Percentiles rank a stretch among this genome's conserved stretches.
Evolutionary conservation across 139 green algal genomes (phyloP).

Genomic region (Monoraphidium neglectum): DNA sequence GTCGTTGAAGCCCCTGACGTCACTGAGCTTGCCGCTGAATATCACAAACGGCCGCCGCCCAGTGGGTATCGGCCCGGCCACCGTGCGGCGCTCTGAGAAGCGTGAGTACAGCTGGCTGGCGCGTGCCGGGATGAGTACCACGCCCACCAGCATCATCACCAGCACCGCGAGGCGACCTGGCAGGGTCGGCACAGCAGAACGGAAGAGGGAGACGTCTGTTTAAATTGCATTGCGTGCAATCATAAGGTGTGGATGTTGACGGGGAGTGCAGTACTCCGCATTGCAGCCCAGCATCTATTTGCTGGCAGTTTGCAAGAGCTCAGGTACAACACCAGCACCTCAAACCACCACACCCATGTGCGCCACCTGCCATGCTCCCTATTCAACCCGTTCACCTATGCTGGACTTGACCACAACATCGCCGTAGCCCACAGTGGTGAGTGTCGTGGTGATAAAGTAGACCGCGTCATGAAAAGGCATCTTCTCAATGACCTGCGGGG

Average conservation of each 20-base stretch:
- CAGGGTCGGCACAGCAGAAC: not conserved
- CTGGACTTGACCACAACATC: slow-evolving; percentile 67
- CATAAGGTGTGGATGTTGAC: not conserved
- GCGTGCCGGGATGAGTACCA: slow-evolving; percentile 81
- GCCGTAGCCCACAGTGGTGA: slow-evolving; percentile 77
- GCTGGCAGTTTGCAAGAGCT: too few species aligned
- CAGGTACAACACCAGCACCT: too few species aligned
- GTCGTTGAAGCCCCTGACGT: slow-evolving; percentile 79
- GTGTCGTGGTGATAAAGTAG: slow-evolving; percentile 78
- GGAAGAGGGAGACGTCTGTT: not conserved
- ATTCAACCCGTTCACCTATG: slow-evolving; percentile 38
- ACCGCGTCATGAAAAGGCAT: slow-evolving; percentile 81
- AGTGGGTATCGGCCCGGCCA: slow-evolving; percentile 6
- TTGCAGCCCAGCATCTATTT: too few species aligned
- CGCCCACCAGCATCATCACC: slow-evolving; percentile 73
- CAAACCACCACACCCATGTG: too few species aligned
- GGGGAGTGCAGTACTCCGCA: too few species aligned
- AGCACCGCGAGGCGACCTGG: slow-evolving; percentile 67
- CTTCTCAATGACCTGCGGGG: slow-evolving; percentile 70
- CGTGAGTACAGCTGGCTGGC: slow-evolving; percentile 69
- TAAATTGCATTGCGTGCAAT: not conserved
- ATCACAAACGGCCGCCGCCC: slow-evolving; percentile 57
- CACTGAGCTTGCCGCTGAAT: slow-evolving; percentile 61
- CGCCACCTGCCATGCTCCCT: too few species aligned
- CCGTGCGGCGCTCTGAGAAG: slow-evolving; percentile 46